Evolutionary conservation across 108 stramenopile genomes (phyloP).

Genomic region (Skeletonema marinoi): DNA sequence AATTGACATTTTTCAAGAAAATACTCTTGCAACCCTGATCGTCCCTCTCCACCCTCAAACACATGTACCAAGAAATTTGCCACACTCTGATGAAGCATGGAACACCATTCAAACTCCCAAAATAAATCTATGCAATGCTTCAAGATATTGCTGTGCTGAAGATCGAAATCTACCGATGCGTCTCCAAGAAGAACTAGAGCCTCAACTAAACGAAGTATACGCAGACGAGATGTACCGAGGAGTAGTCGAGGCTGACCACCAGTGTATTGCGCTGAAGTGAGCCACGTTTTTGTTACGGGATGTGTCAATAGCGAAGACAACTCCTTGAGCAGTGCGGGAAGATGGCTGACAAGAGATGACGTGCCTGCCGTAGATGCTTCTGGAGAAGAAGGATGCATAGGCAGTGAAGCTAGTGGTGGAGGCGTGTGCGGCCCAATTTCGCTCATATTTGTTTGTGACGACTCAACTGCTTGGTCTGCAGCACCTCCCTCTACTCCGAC

Average conservation of each 20-base stretch:
- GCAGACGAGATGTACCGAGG: slow-evolving; percentile 79
- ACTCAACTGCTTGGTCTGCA: neutral
- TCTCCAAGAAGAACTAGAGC: slow-evolving; percentile 83
- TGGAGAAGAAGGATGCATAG: slow-evolving; percentile 6
- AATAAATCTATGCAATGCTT: slow-evolving; percentile 89
- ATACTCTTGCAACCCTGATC: slow-evolving; percentile 85
- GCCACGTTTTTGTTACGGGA: slow-evolving; percentile 63
- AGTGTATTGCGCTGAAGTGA: slow-evolving; percentile 67
- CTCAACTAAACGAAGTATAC: slow-evolving; percentile 83
- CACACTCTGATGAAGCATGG: slow-evolving; percentile 94
- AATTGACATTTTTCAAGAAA: slow-evolving; percentile 80
- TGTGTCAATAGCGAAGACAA: slow-evolving; percentile 54
- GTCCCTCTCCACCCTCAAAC: slow-evolving; percentile 76
- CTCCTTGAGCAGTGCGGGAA: slow-evolving; percentile 53
- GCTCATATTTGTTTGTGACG: neutral
- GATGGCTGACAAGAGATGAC: slow-evolving; percentile 54
- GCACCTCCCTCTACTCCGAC: slow-evolving; percentile 39
- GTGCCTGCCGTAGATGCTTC: slow-evolving; percentile 32
- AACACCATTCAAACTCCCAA: slow-evolving; percentile 94
- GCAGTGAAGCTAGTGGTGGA: slow-evolving; percentile 5
- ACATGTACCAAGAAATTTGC: slow-evolving; percentile 92
- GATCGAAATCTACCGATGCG: slow-evolving; percentile 60
- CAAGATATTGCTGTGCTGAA: slow-evolving; percentile 71
- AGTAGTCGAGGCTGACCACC: slow-evolving; percentile 52
- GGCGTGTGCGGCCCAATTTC: slow-evolving; percentile 35